Percentiles rank a stretch among this genome's conserved stretches.
Conservation (phyloP, 352 stramenopile genomes). For the Phytophthora podocarpi region DNA sequence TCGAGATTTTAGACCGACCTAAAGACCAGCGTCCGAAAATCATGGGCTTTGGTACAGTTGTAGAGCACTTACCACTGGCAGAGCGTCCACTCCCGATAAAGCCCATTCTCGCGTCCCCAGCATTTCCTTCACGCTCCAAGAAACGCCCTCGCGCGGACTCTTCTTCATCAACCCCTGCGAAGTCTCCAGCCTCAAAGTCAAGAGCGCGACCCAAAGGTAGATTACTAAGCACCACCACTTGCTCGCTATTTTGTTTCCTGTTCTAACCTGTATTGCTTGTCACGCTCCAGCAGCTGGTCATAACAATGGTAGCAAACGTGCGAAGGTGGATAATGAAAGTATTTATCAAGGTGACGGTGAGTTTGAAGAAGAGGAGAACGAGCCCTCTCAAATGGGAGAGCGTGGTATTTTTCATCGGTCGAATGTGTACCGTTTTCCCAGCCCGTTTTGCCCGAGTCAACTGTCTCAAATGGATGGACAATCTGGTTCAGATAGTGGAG, state of each 20-base stretch:
- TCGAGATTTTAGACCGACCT: constrained; percentile 80
- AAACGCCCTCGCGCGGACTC: constrained; percentile 70
- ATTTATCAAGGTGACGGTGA: constrained; percentile 61
- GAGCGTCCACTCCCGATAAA: constrained; percentile 74
- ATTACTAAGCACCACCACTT: neutral
- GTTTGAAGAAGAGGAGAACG: constrained; percentile 28
- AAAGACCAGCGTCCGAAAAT: constrained; percentile 80
- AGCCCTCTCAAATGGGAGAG: neutral
- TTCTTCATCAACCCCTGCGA: constrained; percentile 32
- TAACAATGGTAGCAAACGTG: constrained; percentile 27
- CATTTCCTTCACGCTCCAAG: constrained; percentile 74
- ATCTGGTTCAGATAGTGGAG: constrained; percentile 61
- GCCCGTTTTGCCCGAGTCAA: constrained; percentile 17
- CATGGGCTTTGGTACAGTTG: constrained; percentile 84
- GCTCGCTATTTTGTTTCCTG: neutral
- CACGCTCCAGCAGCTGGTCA: neutral
- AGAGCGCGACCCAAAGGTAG: constrained; percentile 28
- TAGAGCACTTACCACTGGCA: constrained; percentile 67
- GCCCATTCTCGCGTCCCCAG: constrained; percentile 69
- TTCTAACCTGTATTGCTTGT: neutral
- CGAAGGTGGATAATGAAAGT: constrained; percentile 31
- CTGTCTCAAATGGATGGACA: constrained; percentile 58
- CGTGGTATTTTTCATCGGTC: constrained; percentile 48
- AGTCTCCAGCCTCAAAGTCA: constrained; percentile 25
- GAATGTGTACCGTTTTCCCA: constrained; percentile 34